phyloP scores from a whole-genome alignment of 2,329 filamentous ascomycete species.

The Phaeosphaeria sp. region DNA sequence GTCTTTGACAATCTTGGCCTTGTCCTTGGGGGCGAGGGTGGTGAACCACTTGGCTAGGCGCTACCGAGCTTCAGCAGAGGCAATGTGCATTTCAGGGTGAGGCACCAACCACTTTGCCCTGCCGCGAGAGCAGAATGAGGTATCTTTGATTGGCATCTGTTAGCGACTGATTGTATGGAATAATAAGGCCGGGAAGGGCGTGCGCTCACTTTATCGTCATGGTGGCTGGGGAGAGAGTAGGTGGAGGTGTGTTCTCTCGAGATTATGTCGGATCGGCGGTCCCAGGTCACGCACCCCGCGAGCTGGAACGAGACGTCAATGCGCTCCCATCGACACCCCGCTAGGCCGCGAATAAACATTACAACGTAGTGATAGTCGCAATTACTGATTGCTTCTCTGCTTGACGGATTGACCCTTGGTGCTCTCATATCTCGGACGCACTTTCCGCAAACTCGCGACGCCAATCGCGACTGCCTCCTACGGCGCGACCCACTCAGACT shows the following conservation, averaged over 20 bases:
- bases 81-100: slow-evolving; percentile 31
- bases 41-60: slow-evolving; percentile 99
- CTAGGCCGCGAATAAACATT: slow-evolving; percentile 1
- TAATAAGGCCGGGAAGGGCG: not conserved
- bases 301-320: slow-evolving; percentile 27
- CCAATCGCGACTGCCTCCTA: not conserved
- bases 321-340: slow-evolving; percentile 20
- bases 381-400: not conserved
- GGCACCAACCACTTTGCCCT: slow-evolving; percentile 94
- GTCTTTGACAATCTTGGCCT: slow-evolving; percentile 99
- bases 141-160: slow-evolving; percentile 67
- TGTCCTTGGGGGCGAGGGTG: slow-evolving; percentile 95
- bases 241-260: slow-evolving; percentile 15
- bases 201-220: slow-evolving; percentile 65
- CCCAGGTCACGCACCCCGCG: slow-evolving; percentile 26
- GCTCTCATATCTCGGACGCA: not conserved
- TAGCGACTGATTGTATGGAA: slow-evolving; percentile 6
- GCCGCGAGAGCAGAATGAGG: slow-evolving; percentile 93
- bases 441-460: not conserved
- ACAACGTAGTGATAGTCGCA: not conserved
- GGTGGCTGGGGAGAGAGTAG: slow-evolving; percentile 21
- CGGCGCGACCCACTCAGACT: not conserved
- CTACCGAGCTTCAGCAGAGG: slow-evolving; percentile 60
- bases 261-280: slow-evolving; percentile 18
- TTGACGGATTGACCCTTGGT: not conserved